Conservation (phyloP, 495 filamentous ascomycete genomes). For the Penicillium samsonianum region DNA sequence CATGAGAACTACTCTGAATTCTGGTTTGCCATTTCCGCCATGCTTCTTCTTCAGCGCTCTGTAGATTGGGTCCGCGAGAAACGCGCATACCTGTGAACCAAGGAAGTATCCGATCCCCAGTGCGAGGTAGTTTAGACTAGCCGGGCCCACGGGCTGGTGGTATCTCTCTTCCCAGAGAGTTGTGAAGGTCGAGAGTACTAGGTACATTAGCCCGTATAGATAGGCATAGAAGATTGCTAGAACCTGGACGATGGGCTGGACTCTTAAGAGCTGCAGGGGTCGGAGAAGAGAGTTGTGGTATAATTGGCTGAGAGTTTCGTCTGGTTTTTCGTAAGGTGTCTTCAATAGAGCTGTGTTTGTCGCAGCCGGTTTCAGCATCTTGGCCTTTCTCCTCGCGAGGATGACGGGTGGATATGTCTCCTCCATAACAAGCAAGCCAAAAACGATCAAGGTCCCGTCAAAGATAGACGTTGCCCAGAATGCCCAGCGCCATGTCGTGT, state of each 20-base stretch:
- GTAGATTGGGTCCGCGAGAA: slow-evolving; percentile 12
- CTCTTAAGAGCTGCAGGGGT: slow-evolving; percentile 47
- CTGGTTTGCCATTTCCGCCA: slow-evolving; percentile 38
- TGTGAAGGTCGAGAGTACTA: slow-evolving; percentile 59
- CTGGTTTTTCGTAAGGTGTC: slow-evolving; percentile 7
- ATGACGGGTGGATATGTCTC: slow-evolving; percentile 63
- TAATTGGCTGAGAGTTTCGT: not conserved
- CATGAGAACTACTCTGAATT: slow-evolving; percentile 63
- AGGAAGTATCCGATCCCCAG: slow-evolving; percentile 60
- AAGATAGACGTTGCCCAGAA: slow-evolving; percentile 56
- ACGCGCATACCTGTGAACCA: slow-evolving; percentile 54
- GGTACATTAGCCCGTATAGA: slow-evolving; percentile 60
- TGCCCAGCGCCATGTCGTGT: slow-evolving; percentile 34
- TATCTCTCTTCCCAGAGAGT: slow-evolving; percentile 49
- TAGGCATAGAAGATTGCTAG: slow-evolving; percentile 56
- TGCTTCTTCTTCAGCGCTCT: not conserved
- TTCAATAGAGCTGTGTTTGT: not conserved
- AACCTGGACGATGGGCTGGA: slow-evolving; percentile 53
- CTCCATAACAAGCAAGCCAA: slow-evolving; percentile 57
- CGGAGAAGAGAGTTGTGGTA: slow-evolving; percentile 25
- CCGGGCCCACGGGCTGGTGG: slow-evolving; percentile 50
- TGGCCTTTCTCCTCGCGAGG: slow-evolving; percentile 26
- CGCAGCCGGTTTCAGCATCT: not conserved
- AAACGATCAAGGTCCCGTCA: slow-evolving; percentile 52
- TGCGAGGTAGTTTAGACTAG: slow-evolving; percentile 62